These are phyloP conservation scores for Aspergillus hancockii DNA, from an alignment of 495 filamentous ascomycete species.

Conservation along the genomic window DNA sequence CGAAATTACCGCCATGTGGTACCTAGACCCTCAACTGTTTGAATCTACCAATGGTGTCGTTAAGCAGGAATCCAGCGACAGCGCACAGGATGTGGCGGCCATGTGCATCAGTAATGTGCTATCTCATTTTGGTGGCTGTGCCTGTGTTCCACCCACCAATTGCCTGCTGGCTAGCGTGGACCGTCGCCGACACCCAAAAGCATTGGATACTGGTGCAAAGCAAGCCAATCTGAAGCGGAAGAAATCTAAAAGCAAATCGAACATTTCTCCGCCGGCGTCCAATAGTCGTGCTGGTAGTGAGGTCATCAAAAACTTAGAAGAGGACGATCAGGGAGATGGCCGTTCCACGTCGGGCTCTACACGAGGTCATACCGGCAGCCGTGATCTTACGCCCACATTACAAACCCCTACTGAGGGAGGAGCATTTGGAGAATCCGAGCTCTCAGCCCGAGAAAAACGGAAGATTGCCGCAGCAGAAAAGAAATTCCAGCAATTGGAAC, in stretches of 20 bases:
- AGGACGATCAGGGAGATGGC: conserved; percentile 55
- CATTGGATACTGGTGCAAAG: conserved; percentile 34
- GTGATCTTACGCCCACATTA: conserved; percentile 71
- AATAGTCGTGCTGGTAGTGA: conserved; percentile 82
- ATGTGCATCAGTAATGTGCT: conserved; percentile 72
- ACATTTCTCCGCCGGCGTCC: conserved; percentile 69
- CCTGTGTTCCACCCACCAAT: conserved; percentile 64
- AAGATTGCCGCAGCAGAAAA: conserved; percentile 86
- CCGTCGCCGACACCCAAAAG: conserved; percentile 57
- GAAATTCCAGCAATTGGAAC: conserved; percentile 61
- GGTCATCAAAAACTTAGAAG: conserved; percentile 50
- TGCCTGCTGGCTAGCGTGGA: conserved; percentile 77
- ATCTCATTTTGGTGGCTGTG: conserved; percentile 85
- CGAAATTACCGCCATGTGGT: conserved; percentile 70
- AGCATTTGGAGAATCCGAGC: conserved; percentile 57
- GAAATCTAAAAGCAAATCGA: conserved; percentile 60
- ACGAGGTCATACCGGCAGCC: conserved; percentile 74
- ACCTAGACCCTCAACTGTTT: conserved; percentile 53
- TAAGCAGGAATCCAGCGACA: conserved; percentile 47
- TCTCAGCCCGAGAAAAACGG: conserved; percentile 82
- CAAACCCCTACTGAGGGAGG: conserved; percentile 43
- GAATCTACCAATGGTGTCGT: conserved; percentile 47
- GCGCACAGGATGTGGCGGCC: conserved; percentile 46
- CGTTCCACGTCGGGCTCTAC: conserved; percentile 74
- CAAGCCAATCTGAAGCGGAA: conserved; percentile 50